phyloP scores from a whole-genome alignment of 768 basidiomycete genomes.

The Pleurotus ostreatus region DNA sequence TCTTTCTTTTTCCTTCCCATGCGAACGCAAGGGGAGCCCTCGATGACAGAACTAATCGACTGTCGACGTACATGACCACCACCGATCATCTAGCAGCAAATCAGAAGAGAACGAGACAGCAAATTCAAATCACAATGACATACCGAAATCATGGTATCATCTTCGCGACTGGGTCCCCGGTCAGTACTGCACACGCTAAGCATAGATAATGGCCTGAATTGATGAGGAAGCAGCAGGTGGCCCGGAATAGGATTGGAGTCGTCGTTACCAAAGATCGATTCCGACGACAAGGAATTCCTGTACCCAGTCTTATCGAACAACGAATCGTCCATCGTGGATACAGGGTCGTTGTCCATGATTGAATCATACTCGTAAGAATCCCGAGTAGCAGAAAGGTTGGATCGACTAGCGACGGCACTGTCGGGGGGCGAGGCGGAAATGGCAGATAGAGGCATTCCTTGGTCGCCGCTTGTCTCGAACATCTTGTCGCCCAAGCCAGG shows the following conservation, averaged over 20 bases:
- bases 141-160: constrained; percentile 82
- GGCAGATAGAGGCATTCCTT: constrained; percentile 50
- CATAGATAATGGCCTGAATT: constrained; percentile 64
- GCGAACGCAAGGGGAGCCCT: constrained; percentile 66
- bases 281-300: constrained; percentile 46
- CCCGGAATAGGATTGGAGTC: constrained; percentile 27
- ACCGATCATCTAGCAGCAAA: constrained; percentile 61
- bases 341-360: constrained; percentile 50
- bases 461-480: constrained; percentile 58
- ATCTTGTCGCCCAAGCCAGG: constrained; percentile 86
- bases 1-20: constrained; percentile 43
- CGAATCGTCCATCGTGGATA: constrained; percentile 44
- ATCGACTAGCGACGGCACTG: constrained; percentile 25
- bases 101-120: neutral
- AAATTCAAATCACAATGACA: constrained; percentile 17
- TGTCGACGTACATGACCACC: constrained; percentile 70
- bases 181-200: constrained; percentile 47
- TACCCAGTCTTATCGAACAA: constrained; percentile 62
- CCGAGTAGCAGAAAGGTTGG: constrained; percentile 24
- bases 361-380: constrained; percentile 52
- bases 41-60: constrained; percentile 62
- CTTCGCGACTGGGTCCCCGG: constrained; percentile 51
- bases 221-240: constrained; percentile 39
- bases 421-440: constrained; percentile 66
- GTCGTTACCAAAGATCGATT: constrained; percentile 61